Evolutionary conservation across 352 stramenopile genomes (phyloP).

Genomic region (Pythium sp.): DNA sequence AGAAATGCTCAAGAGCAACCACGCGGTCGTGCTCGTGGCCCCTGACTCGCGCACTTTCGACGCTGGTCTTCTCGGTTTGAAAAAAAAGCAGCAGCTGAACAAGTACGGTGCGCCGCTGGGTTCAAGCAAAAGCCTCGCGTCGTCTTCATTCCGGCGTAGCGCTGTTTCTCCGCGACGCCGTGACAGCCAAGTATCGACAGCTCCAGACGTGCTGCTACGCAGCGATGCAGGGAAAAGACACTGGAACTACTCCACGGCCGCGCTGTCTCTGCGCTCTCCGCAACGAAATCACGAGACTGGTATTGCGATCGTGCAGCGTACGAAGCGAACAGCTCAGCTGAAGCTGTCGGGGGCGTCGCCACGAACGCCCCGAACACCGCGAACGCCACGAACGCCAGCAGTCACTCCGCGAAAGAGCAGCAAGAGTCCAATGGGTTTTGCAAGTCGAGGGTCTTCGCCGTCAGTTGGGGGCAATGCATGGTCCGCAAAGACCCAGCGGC

Average conservation of each 20-base stretch:
- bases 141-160: conserved; percentile 7
- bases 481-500: conserved; percentile 15
- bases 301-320: conserved; percentile 20
- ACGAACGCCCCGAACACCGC: conserved; percentile 3
- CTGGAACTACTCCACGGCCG: conserved; percentile 41
- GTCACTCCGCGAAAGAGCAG: conserved; percentile 11
- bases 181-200: conserved; percentile 18
- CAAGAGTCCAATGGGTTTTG: not conserved
- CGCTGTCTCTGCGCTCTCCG: conserved; percentile 39
- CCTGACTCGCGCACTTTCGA: conserved; percentile 22
- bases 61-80: conserved; percentile 12
- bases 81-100: conserved; percentile 13
- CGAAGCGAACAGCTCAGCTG: conserved; percentile 10
- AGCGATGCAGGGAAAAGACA: conserved; percentile 42
- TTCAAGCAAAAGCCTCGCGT: conserved; percentile 12
- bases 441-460: not conserved
- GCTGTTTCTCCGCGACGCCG: conserved; percentile 14
- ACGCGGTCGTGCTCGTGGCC: conserved; percentile 29
- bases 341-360: conserved; percentile 1
- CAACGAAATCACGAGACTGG: conserved; percentile 15
- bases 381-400: not conserved
- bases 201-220: conserved; percentile 40
- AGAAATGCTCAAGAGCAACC: conserved; percentile 20
- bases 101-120: conserved; percentile 17
- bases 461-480: not conserved